Percentiles rank a stretch among this genome's conserved stretches.
phyloP scores from a whole-genome alignment of 2,329 filamentous ascomycete species.

The Fusarium avenaceum region DNA sequence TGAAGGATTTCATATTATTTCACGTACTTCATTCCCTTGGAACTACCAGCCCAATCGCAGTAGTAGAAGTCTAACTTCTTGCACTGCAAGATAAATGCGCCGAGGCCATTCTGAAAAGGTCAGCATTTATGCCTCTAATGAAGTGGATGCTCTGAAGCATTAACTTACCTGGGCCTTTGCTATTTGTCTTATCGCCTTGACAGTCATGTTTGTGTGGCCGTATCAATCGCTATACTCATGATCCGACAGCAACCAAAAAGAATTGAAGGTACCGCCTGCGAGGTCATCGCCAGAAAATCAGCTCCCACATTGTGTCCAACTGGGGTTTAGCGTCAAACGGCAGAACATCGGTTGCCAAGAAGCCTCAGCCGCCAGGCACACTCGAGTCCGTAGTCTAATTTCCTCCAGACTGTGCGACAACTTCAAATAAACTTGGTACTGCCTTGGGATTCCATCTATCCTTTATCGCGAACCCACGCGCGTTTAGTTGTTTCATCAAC shows the following conservation, averaged over 20 bases:
- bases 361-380: conserved; percentile 31
- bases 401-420: conserved; percentile 45
- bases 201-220: conserved; percentile 64
- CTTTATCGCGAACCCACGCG: conserved; percentile 25
- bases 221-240: conserved; percentile 48
- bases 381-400: conserved; percentile 43
- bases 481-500: conserved; percentile 24
- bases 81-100: conserved; percentile 97
- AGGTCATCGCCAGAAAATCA: conserved; percentile 47
- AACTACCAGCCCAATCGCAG: conserved; percentile 96
- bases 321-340: conserved; percentile 46
- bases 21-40: conserved; percentile 90
- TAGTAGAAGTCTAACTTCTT: conserved; percentile 96
- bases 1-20: fast-evolving
- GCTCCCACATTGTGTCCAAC: conserved; percentile 37
- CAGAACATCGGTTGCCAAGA: conserved; percentile 39
- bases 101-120: conserved; percentile 84
- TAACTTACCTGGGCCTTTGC: conserved; percentile 66
- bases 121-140: conserved; percentile 19
- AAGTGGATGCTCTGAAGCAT: background rate
- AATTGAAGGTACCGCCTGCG: conserved; percentile 33
- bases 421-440: conserved; percentile 32
- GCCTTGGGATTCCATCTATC: conserved; percentile 21
- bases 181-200: conserved; percentile 66
- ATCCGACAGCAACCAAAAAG: conserved; percentile 42